These are phyloP conservation scores for Fusarium brachygibbosum DNA, from an alignment of 2,329 filamentous ascomycete genomes.

Conservation along the genomic window DNA sequence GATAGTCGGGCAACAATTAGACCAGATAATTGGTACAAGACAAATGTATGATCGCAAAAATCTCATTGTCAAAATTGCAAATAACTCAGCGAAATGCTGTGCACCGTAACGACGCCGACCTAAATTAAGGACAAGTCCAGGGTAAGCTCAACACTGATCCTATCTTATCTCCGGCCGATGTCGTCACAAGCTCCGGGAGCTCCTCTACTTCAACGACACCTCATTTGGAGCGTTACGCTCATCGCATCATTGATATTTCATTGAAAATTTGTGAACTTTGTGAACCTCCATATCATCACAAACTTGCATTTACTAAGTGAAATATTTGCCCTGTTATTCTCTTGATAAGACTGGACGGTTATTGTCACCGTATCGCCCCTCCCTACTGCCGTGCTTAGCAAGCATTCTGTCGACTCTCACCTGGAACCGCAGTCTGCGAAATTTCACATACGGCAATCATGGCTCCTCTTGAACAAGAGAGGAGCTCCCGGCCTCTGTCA, in stretches of 20 bases:
- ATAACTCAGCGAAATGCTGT: not conserved
- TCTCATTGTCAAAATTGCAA: not conserved
- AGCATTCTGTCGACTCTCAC: constrained; percentile 23
- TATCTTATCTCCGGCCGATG: constrained; percentile 47
- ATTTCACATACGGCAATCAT: constrained; percentile 22
- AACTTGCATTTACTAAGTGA: constrained; percentile 17
- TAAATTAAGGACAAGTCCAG: constrained; percentile 3
- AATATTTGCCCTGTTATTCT: constrained; percentile 2
- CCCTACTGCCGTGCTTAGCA: constrained; percentile 39
- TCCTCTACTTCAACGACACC: constrained; percentile 23
- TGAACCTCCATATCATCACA: not conserved
- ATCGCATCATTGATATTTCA: constrained; percentile 40
- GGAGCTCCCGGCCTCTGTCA: constrained; percentile 14
- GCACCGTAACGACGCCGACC: not conserved
- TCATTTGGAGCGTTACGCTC: constrained; percentile 19
- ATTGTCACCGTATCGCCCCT: constrained; percentile 25
- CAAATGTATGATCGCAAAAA: not conserved
- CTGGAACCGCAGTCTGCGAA: not conserved
- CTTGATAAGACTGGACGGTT: not conserved
- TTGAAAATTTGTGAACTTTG: not conserved
- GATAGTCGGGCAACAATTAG: not conserved
- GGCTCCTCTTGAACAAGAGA: constrained; percentile 24
- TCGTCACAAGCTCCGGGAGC: constrained; percentile 45
- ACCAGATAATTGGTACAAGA: not conserved
- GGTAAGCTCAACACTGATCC: constrained; percentile 20